Conservation (phyloP, 352 stramenopile species). For the Blastocystis sp. region DNA sequence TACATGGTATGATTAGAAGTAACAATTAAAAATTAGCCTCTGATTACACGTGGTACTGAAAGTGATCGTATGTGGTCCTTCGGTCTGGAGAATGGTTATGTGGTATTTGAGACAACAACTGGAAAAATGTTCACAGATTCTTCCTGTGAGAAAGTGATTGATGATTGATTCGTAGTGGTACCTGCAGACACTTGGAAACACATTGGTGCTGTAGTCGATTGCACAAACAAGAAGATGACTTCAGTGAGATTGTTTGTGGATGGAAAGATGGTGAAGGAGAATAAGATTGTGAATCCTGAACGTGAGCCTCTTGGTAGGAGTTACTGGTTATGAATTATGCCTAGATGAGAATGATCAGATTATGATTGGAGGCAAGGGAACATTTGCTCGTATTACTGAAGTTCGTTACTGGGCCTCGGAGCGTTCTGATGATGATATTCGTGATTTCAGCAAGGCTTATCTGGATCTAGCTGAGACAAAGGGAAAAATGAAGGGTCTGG, state of each 20-base stretch:
- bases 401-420: constrained; percentile 56
- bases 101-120: constrained; percentile 47
- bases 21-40: background rate
- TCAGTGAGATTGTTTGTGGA: constrained; percentile 51
- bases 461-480: constrained; percentile 54
- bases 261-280: constrained; percentile 48
- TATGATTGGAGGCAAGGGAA: constrained; percentile 45
- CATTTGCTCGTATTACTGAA: constrained; percentile 51
- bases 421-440: constrained; percentile 54
- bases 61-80: constrained; percentile 54
- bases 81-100: constrained; percentile 59
- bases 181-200: constrained; percentile 51
- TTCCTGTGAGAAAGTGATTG: background rate
- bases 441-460: constrained; percentile 38
- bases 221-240: constrained; percentile 45
- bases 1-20: constrained; percentile 39
- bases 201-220: constrained; percentile 27
- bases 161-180: constrained; percentile 34
- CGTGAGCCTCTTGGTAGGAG: constrained; percentile 42
- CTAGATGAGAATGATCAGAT: constrained; percentile 60
- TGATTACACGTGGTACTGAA: constrained; percentile 49
- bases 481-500: constrained; percentile 60
- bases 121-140: constrained; percentile 53
- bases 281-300: constrained; percentile 51
- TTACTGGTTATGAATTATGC: background rate